phyloP scores from a whole-genome alignment of 1,284 basidiomycete species.

The Leccinum angustisporum region DNA sequence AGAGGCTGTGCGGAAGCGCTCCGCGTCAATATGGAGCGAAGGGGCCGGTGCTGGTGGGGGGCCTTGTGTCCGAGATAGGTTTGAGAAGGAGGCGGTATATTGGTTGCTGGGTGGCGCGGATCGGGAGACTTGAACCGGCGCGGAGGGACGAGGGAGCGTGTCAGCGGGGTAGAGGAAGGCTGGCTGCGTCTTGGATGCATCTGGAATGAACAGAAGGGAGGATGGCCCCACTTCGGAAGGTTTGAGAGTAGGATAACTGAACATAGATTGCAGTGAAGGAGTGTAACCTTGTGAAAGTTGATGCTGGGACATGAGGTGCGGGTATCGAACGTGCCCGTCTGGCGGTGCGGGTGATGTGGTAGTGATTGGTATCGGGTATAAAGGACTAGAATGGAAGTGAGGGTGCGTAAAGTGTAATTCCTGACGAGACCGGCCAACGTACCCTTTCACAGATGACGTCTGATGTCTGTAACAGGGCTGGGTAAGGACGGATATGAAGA shows the following conservation, averaged over 20 bases:
- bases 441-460: slow-evolving; percentile 28
- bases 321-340: slow-evolving; percentile 45
- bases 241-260: slow-evolving; percentile 36
- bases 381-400: slow-evolving; percentile 27
- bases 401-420: slow-evolving; percentile 9
- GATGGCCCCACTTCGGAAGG: slow-evolving; percentile 33
- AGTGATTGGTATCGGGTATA: slow-evolving; percentile 44
- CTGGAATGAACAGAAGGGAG: slow-evolving; percentile 33
- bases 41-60: slow-evolving; percentile 24
- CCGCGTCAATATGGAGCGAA: slow-evolving; percentile 19
- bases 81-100: slow-evolving; percentile 10
- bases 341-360: slow-evolving; percentile 42
- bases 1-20: slow-evolving; percentile 30
- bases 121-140: slow-evolving; percentile 13
- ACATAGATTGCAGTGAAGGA: slow-evolving; percentile 58
- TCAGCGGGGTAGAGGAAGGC: slow-evolving; percentile 33
- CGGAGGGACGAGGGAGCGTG: slow-evolving; percentile 34
- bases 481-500: slow-evolving; percentile 32
- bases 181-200: slow-evolving; percentile 33
- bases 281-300: slow-evolving; percentile 56
- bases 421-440: slow-evolving; percentile 14
- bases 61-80: slow-evolving; percentile 26
- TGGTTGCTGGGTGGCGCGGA: slow-evolving; percentile 14
- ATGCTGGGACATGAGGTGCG: slow-evolving; percentile 55
- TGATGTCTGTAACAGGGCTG: slow-evolving; percentile 21